phyloP scores from a whole-genome alignment of 192 early-diverging fungal genomes.

The Entomortierella chlamydospora region DNA sequence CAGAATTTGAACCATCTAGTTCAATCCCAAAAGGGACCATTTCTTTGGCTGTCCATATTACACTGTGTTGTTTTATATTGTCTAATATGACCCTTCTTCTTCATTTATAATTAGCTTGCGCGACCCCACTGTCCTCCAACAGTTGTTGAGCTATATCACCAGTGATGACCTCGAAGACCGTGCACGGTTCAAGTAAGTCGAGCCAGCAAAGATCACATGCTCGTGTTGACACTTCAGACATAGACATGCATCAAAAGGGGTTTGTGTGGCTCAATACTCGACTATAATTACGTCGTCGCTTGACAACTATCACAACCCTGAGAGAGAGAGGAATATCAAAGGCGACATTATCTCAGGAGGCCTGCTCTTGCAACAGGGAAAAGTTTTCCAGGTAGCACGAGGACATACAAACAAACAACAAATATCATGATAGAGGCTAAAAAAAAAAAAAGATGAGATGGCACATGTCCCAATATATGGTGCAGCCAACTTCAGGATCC shows the following conservation, averaged over 20 bases:
- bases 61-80: background rate
- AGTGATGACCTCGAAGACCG: slow-evolving; percentile 85
- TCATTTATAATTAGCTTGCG: slow-evolving; percentile 67
- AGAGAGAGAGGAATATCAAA: background rate
- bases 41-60: too few species aligned
- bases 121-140: slow-evolving; percentile 77
- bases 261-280: background rate
- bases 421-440: background rate
- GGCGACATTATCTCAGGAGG: background rate
- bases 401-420: slow-evolving; percentile 2
- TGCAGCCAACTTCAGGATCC: background rate
- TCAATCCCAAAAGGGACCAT: too few species aligned
- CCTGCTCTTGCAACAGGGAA: slow-evolving; percentile 1
- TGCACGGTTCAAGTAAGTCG: slow-evolving; percentile 77
- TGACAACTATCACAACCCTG: too few species aligned
- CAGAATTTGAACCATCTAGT: background rate
- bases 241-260: background rate
- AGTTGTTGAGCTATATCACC: slow-evolving; percentile 86
- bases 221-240: background rate
- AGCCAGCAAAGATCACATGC: slow-evolving; percentile 7
- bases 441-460: slow-evolving; percentile 17
- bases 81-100: background rate
- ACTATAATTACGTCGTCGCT: slow-evolving; percentile 4
- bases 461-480: background rate
- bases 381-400: slow-evolving; percentile 3